Base-by-base conservation (phyloP, 192 early-diverging fungal species). In the Coemansia sp. region DNA sequence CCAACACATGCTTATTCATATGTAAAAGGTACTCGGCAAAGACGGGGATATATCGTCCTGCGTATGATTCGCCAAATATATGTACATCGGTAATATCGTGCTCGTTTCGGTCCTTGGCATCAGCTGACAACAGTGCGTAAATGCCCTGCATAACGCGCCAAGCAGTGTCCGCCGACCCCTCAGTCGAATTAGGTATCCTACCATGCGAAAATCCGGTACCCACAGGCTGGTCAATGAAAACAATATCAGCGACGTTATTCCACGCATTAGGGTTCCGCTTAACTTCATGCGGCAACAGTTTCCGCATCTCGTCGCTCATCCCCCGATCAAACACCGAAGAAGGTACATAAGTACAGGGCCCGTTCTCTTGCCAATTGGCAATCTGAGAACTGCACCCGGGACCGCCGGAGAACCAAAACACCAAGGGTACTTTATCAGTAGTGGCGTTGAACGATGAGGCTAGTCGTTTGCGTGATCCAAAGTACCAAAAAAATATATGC, bases 321-420 rank as follows among this genome's bases (percentile, higher is more conserved):
- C 6, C 3, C 12, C 36, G 2, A 33, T 55, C 55, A 34, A 64
- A 76, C 5, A 58, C 24, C n/a, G 47, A 62, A 3, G 61, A 61
- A 2, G 81, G 76, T 36, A 69, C 44, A 33, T 79, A 84, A 31
- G 74, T 73, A 73, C 92, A 93, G 0, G 92, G 91, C 2, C 92
- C 92, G 63, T 92, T 87, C 68, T 94, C 92, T 83, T 90, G 90
- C 68, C 92, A 85, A 29, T 92, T 86, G 39, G 90, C 92, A 9
- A 90, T 89, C 47, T 90, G 78, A 5, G 89, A 91, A 15, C 89
- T 89, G 75, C 92, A 94, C 2, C 92, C 92, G 2, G 92, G 91
- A 12, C 91, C 92, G 12, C 90, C 90, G 24, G 90, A 91, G 53
- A 90, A 86, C 92, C 92, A 93, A 38, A 93, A 83, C 43, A 92